phyloP scores from a whole-genome alignment of 768 basidiomycete species.

The Tremella yokohamensis region DNA sequence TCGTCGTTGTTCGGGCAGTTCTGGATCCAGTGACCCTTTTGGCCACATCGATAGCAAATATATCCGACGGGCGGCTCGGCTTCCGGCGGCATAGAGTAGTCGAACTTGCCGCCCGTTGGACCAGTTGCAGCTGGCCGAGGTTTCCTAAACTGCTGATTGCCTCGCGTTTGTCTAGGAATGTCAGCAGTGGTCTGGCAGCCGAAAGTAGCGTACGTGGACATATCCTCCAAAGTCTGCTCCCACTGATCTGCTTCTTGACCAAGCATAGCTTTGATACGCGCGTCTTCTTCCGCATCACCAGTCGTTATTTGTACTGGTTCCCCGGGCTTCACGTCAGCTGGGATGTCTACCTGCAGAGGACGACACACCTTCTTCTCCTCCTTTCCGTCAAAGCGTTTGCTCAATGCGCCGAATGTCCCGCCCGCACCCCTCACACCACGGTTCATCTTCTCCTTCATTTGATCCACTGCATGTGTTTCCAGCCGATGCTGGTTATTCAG shows the following conservation, averaged over 20 bases:
- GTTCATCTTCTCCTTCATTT: conserved; percentile 39
- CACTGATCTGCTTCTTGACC: conserved; percentile 88
- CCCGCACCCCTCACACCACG: conserved; percentile 27
- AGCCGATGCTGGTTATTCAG: conserved; percentile 60
- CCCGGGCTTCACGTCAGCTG: conserved; percentile 11
- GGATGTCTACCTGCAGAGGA: too few relatives aligned
- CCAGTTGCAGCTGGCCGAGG: conserved; percentile 9
- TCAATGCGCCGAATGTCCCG: conserved; percentile 56
- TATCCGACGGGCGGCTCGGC: conserved; percentile 71
- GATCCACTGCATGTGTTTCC: conserved; percentile 39
- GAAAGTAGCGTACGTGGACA: conserved; percentile 86
- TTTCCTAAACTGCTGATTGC: conserved; percentile 9
- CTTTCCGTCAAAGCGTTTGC: conserved; percentile 83
- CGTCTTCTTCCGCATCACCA: conserved; percentile 73
- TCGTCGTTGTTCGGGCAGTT: conserved; percentile 97
- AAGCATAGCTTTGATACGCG: conserved; percentile 98
- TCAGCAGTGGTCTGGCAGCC: neutral
- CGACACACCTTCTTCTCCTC: conserved; percentile 56
- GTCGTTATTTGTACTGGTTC: conserved; percentile 28
- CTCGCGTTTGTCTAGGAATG: conserved; percentile 4
- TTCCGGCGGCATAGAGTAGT: conserved; percentile 60
- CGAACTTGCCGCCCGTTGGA: conserved; percentile 51
- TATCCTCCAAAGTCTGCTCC: conserved; percentile 99
- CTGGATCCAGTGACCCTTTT: conserved; percentile 99
- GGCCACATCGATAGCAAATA: conserved; percentile 96